Base-by-base conservation (phyloP, 192 early-diverging fungal genomes). In the Umbelopsis sp. region DNA sequence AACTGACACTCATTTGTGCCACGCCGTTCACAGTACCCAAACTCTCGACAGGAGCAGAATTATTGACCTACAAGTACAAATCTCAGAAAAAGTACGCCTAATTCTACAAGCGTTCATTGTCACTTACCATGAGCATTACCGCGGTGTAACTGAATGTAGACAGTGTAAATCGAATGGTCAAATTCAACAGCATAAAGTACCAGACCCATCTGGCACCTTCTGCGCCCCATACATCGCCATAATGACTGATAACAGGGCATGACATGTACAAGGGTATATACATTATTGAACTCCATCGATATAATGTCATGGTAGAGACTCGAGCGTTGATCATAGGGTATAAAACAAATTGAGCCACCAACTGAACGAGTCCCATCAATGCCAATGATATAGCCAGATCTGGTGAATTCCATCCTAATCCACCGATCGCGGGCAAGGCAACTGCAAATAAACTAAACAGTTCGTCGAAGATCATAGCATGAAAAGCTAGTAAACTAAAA, bases 11-110 rank as follows among this genome's bases (percentile, higher is more conserved):
- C 0, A 82, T 82, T 48, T 90, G 88, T 11, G 79, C 86, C 18
- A 87, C 74, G 20, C 88, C 86, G 52, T 88, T 89, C 6, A 89
- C 80, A 8, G 83, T 82, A 16, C 88, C 86, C 27, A 87, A 64
- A 22, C 79, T 46, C 58, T 84, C 71, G 3, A 79, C 22, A 9
- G 78, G 70, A n/a, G 85, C 81, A 0, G 87, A 84, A 46, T 87
- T 88, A 49, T 69, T 82, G 44, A 89, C 68, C 88, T 86, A 45
- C 18, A 23, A 16, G 2, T 3, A 74, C 10, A 20, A 33, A 12
- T 2, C 9, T 33, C 8, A 45, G 52, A 69, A 46, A 23, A 23
- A 50, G 12, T 70, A 33, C 6, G 10, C 22, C 16, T 2, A 53
- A 23, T n/a, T 23, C 46, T 44, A 48, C 4, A 64, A 27, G 23